Conservation (phyloP, 257 asterid species). For the Fraxinus americana region DNA sequence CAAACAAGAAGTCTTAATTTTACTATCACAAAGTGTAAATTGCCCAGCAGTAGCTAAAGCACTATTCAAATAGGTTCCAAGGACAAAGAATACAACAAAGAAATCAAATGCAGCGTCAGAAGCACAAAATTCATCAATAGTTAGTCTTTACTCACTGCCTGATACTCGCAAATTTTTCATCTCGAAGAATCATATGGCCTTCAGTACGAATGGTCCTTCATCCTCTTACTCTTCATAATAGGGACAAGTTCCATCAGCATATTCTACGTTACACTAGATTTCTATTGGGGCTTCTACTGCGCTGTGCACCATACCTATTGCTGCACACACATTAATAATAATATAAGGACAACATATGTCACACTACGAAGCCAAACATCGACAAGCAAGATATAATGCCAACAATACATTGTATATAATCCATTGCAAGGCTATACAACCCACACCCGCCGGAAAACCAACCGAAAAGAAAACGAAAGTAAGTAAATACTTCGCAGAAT, state of each 20-base stretch:
- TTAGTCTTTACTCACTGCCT: background rate
- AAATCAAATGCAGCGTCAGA: background rate
- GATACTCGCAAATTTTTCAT: no score
- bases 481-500: no score
- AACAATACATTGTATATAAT: background rate
- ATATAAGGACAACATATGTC: background rate
- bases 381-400: background rate
- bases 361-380: background rate
- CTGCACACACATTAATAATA: constrained; percentile 4
- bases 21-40: background rate
- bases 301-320: constrained; percentile 21
- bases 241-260: constrained; percentile 38
- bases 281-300: constrained; percentile 62
- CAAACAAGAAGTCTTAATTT: background rate
- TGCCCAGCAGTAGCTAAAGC: background rate
- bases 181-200: background rate
- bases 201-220: background rate
- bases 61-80: background rate
- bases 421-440: no score
- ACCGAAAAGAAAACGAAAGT: no score
- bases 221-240: background rate
- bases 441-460: no score
- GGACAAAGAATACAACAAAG: background rate
- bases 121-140: background rate
- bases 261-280: constrained; percentile 46